Evolutionary conservation across 139 green algal genomes (phyloP), one percentile per base, ranked within the genome.

Genomic region (Eudorina sp.): DNA sequence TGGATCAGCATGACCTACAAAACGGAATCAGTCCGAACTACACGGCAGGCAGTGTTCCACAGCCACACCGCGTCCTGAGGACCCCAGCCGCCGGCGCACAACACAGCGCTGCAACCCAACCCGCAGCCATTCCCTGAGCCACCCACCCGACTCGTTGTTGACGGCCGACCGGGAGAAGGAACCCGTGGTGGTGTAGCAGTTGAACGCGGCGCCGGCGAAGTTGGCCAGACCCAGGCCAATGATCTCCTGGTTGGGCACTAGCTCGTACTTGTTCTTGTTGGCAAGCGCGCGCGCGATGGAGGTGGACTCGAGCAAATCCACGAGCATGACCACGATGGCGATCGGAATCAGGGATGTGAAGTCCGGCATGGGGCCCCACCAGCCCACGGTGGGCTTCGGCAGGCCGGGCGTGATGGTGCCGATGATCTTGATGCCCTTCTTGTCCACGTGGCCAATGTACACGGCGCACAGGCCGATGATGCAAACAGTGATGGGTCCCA

Each of bases 141-240:
- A n/a, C n/a, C n/a, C 62, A 90, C 89, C 90, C 23, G 81, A 85
- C 58, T 83, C 86, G 77, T 93, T 93, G 83, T 91, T 91, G 36
- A 93, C 90, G 27, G 90, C 87, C 1, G 78, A 89, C 60, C 90
- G 83, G 6, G 64, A 88, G 91, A 99, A 99, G 45, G 94, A 97
- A 51, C 96, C 92, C 8, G 92, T 94, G 75, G 93, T 97, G 78
- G 97, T 97, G 94, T 99, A 99, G n/a, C 51, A 79, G 58, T 94
- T 96, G 91, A 98, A 99, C 25, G 91, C 74, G 25, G 96, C 91
- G 51, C 97, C 97, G 8, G 94, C 89, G 31, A 98, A 84, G 94
- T 99, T 99, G 78, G 97, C 94, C 5, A 98, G 53, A 64, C 97
- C 97, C 76, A 99, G 86, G 27, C 93, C 97, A 4, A 95, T 80